A percentile compares a stretch with the other conserved stretches of the same genome.
phyloP scores from a whole-genome alignment of 2,329 filamentous ascomycete genomes.

The Calycina herbarum region DNA sequence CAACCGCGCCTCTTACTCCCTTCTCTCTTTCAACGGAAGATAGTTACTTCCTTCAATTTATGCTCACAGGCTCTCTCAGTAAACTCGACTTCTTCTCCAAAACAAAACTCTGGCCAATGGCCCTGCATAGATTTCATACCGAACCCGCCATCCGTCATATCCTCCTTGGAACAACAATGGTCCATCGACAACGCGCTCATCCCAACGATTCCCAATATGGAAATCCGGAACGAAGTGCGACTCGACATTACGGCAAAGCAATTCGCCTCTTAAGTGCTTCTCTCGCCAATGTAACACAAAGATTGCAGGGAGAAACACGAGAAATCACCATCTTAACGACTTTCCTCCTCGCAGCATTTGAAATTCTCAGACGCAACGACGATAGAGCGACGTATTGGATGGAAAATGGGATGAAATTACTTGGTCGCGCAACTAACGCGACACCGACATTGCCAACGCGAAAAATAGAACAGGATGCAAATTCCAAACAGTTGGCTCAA shows the following conservation, averaged over 20 bases:
- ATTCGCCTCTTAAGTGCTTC: conserved; percentile 10
- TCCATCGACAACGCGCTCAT: conserved; percentile 9
- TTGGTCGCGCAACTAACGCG: conserved; percentile 10
- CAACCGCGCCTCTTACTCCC: conserved; percentile 14
- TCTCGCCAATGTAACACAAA: background rate
- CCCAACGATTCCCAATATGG: background rate
- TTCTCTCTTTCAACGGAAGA: conserved; percentile 19
- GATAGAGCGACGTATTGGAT: conserved; percentile 17
- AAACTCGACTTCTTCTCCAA: conserved; percentile 10
- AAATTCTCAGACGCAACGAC: conserved; percentile 10
- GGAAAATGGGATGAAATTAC: conserved; percentile 11
- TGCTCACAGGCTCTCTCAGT: conserved; percentile 11
- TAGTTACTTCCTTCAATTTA: conserved; percentile 14
- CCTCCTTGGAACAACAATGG: conserved; percentile 15
- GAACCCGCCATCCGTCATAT: conserved; percentile 18
- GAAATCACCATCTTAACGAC: conserved; percentile 18
- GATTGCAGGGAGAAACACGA: conserved; percentile 8
- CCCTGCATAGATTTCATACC: conserved; percentile 17
- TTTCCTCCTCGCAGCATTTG: conserved; percentile 20
- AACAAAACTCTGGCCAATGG: conserved; percentile 16
- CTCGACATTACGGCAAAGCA: conserved; percentile 17
- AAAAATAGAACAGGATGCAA: background rate
- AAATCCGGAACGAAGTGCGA: conserved; percentile 5
- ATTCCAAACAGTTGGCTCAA: background rate
- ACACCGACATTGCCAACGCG: background rate